Evolutionary conservation across 177 flowering plant species (phyloP).

Genomic region (Vitis hybrid): DNA sequence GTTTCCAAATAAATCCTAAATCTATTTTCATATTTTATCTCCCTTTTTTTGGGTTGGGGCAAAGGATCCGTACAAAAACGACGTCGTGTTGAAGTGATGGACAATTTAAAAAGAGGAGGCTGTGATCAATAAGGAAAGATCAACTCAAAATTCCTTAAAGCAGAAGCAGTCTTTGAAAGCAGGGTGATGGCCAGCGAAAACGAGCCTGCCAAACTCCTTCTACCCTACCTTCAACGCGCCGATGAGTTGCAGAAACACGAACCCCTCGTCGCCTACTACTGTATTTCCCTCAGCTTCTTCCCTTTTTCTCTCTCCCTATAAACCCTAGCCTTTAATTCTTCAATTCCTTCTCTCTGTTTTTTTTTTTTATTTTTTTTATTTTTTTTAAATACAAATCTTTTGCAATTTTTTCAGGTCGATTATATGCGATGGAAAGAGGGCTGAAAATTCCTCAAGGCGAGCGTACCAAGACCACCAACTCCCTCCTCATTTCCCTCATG

Average conservation of each 20-base stretch:
- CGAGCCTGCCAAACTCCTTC: slow-evolving; percentile 87
- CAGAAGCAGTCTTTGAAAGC: no score
- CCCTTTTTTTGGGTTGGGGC: no score
- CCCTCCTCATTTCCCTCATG: slow-evolving; percentile 84
- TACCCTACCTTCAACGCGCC: slow-evolving; percentile 95
- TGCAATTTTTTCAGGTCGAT: slow-evolving; percentile 55
- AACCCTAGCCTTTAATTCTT: not conserved
- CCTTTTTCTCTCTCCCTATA: not conserved
- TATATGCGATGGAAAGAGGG: slow-evolving; percentile 97
- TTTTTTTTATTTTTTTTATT: not conserved
- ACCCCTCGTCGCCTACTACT: slow-evolving; percentile 95
- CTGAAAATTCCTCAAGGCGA: slow-evolving; percentile 72
- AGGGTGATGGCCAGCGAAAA: slow-evolving; percentile 57
- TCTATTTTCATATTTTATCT: no score
- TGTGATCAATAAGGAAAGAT: no score
- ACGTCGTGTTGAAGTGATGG: not conserved
- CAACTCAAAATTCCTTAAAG: no score
- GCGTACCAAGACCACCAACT: slow-evolving; percentile 87
- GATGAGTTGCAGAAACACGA: slow-evolving; percentile 98
- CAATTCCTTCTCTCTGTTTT: not conserved
- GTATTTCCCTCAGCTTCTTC: slow-evolving; percentile 31
- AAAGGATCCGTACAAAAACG: not conserved
- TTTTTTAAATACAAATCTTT: not conserved
- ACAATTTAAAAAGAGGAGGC: not conserved
- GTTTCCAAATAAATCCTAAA: fast-evolving